Conservation (phyloP, 768 basidiomycete genomes). For the Leccinum truebloodii region DNA sequence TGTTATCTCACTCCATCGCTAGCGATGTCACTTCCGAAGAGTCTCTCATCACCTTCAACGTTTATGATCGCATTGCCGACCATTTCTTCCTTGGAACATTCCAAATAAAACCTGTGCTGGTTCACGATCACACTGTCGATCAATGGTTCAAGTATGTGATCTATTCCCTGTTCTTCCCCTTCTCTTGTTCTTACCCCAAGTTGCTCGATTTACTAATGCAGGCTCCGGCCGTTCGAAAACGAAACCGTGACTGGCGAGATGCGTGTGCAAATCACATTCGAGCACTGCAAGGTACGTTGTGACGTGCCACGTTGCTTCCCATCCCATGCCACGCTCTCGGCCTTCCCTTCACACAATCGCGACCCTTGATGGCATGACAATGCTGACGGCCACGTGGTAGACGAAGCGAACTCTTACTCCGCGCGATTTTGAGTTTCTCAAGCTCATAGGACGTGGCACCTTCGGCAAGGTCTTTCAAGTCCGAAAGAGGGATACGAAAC, state of each 20-base stretch:
- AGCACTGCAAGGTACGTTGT: slow-evolving; percentile 74
- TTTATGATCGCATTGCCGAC: slow-evolving; percentile 86
- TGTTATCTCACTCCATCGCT: slow-evolving; percentile 24
- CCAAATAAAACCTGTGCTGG: slow-evolving; percentile 86
- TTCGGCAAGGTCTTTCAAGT: slow-evolving; percentile 99
- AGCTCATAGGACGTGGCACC: slow-evolving; percentile 96
- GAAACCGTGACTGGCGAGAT: slow-evolving; percentile 92
- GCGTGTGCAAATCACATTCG: slow-evolving; percentile 91
- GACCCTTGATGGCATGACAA: slow-evolving; percentile 20
- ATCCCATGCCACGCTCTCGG: slow-evolving; percentile 25
- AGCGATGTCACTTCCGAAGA: slow-evolving; percentile 94
- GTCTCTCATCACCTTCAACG: slow-evolving; percentile 81
- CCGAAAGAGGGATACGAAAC: slow-evolving; percentile 95
- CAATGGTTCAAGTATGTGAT: slow-evolving; percentile 91
- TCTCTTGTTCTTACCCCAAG: slow-evolving; percentile 6
- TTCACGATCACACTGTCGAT: slow-evolving; percentile 95
- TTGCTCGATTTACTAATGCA: slow-evolving; percentile 32
- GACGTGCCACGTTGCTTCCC: slow-evolving; percentile 22
- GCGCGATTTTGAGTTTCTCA: slow-evolving; percentile 97
- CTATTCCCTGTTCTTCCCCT: slow-evolving; percentile 17
- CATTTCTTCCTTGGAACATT: slow-evolving; percentile 89
- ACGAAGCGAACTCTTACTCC: slow-evolving; percentile 87
- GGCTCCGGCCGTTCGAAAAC: slow-evolving; percentile 73
- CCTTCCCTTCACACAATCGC: slow-evolving; percentile 27
- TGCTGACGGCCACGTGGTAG: slow-evolving; percentile 42